phyloP scores from a whole-genome alignment of 2,329 filamentous ascomycete genomes.

The Alternaria burnsii region DNA sequence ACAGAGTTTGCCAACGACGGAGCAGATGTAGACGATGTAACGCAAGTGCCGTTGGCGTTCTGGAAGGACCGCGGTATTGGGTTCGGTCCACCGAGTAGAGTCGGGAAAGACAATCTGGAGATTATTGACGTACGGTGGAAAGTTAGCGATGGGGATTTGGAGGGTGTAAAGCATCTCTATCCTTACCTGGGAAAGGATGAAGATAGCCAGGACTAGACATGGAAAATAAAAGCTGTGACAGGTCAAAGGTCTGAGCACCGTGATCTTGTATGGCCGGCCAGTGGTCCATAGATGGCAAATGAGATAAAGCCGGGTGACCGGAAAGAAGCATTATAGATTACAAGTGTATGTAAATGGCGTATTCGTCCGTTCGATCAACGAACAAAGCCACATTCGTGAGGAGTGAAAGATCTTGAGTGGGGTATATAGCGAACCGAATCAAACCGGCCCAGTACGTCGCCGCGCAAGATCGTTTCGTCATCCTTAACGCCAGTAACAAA shows the following conservation, averaged over 20 bases:
- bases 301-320: background rate
- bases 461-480: slow-evolving; percentile 6
- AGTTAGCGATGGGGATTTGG: slow-evolving; percentile 1
- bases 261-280: background rate
- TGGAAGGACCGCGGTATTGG: slow-evolving; percentile 2
- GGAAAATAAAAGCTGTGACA: background rate
- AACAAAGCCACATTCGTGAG: slow-evolving; percentile 1
- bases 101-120: background rate
- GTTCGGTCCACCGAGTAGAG: background rate
- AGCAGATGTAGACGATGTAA: background rate
- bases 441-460: slow-evolving; percentile 5
- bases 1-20: background rate
- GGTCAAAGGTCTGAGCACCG: background rate
- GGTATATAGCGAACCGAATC: slow-evolving; percentile 16
- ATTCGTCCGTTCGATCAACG: slow-evolving; percentile 1
- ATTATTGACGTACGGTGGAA: slow-evolving; percentile 5
- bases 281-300: background rate
- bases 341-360: background rate
- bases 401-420: slow-evolving; percentile 13
- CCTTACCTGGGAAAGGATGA: background rate
- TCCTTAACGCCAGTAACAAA: background rate
- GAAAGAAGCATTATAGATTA: slow-evolving; percentile 13
- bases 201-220: background rate
- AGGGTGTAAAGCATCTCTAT: slow-evolving; percentile 1
- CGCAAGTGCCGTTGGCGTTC: slow-evolving; percentile 5